Percentiles rank a stretch among this genome's conserved stretches.
Evolutionary conservation across 179 eudicot genomes (phyloP).

Genomic region (Actinidia chinensis): DNA sequence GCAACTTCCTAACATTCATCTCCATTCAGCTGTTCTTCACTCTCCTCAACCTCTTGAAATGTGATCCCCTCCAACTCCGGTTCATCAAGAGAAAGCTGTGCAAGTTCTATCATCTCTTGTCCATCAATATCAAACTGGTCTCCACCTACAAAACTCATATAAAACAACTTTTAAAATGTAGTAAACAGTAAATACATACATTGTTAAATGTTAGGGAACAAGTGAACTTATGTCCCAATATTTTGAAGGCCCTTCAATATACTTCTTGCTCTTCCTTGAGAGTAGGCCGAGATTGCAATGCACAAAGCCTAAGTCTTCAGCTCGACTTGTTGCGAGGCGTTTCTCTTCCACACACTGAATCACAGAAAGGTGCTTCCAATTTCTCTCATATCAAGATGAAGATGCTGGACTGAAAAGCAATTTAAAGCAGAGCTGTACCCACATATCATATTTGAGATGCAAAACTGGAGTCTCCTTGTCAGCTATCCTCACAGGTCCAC

Average conservation of each 20-base stretch:
- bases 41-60: background rate
- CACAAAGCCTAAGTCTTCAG: constrained; percentile 9
- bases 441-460: constrained; percentile 22
- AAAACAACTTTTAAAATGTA: background rate
- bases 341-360: constrained; percentile 16
- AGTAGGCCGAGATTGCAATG: background rate
- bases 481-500: background rate
- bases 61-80: background rate
- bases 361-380: constrained; percentile 15
- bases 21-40: background rate
- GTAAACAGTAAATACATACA: background rate
- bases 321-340: background rate
- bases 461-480: background rate
- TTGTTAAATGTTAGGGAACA: background rate
- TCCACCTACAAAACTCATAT: background rate
- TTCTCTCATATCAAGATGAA: constrained; percentile 8
- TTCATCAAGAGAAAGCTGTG: constrained; percentile 1
- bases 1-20: background rate
- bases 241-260: background rate
- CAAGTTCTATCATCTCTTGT: background rate
- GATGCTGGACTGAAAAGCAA: constrained; percentile 10
- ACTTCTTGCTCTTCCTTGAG: background rate
- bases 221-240: background rate
- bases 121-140: background rate
- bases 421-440: constrained; percentile 4